Evolutionary conservation across 2,329 filamentous ascomycete genomes (phyloP), one percentile per base, ranked within the genome.

Genomic region (Fusarium illudens): DNA sequence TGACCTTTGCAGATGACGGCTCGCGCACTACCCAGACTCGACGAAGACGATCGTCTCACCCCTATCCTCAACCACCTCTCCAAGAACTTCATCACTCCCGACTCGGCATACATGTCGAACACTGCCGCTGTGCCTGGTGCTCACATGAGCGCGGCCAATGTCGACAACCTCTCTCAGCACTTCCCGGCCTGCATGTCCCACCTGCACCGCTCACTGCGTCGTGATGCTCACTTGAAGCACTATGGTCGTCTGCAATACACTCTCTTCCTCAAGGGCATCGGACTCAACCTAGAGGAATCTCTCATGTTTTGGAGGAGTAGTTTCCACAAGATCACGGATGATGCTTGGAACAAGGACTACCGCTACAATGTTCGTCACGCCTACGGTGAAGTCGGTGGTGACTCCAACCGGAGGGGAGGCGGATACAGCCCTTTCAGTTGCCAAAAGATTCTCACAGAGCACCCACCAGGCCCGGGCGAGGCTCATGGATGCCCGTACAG

Each of bases 281-380:
- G 96, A 0, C 84, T 99, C 27, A 93, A 88, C 67, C 83, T 99
- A n/a, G 94, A 97, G 75, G 95, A 99, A 79, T 93, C 89, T 72
- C 86, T 99, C 22, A 73, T 93, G 12, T 99, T 99, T 83, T 99
- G 96, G 96, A 90, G 96, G 11, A 87, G 89, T 65, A 84, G 87
- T 27, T 98, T 99, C 86, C 89, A 89, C 77, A 91, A 93, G 70
- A 89, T 96, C 68, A 94, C 92, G 0, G 96, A 98, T 75, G 95
- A 98, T 74, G 90, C 90, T 33, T 99, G 98, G 86, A 96, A 96
- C 80, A 98, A 97, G 76, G 94, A 97, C 77, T 98, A 99, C 81
- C 88, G 92, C 44, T 99, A 99, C 85, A 98, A 99, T 77, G 88
- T 98, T 60, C 92, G 94, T n/a, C 95, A 99, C 84, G 80, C 85